Conservation (phyloP, 768 basidiomycete genomes). For the Cystofilobasidium capitatum region DNA sequence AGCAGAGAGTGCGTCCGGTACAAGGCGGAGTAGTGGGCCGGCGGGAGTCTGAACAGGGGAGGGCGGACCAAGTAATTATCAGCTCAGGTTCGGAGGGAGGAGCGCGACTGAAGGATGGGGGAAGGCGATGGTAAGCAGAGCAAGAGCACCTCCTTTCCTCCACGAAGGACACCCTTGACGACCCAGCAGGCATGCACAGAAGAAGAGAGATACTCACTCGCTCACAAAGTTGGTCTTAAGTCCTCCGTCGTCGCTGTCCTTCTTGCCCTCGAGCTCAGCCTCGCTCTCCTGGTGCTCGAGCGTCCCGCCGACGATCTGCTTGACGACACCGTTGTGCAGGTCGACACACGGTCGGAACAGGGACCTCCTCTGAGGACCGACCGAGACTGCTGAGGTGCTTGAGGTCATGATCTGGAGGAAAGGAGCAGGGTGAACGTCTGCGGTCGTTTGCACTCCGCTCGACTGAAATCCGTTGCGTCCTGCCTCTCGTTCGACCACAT, state of each 20-base stretch:
- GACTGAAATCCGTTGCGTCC: not conserved
- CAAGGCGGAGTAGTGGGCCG: slow-evolving; percentile 67
- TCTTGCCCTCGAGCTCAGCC: slow-evolving; percentile 94
- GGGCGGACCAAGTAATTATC: slow-evolving; percentile 17
- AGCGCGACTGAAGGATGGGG: not conserved
- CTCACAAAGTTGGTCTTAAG: slow-evolving; percentile 86
- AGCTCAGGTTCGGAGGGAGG: slow-evolving; percentile 10
- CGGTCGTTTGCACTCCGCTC: not conserved
- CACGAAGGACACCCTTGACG: not conserved
- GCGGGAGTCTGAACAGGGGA: slow-evolving; percentile 56
- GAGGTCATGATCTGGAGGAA: not conserved
- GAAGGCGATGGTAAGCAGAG: not conserved
- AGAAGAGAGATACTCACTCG: slow-evolving; percentile 47
- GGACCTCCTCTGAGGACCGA: slow-evolving; percentile 9
- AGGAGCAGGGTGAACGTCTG: not conserved
- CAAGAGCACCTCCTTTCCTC: not conserved
- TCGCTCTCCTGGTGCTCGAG: slow-evolving; percentile 78
- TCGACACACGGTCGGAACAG: slow-evolving; percentile 91
- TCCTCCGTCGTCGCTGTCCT: slow-evolving; percentile 56
- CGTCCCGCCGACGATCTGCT: slow-evolving; percentile 95
- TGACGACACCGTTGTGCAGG: slow-evolving; percentile 87
- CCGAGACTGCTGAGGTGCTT: not conserved
- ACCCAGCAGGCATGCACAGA: not conserved
- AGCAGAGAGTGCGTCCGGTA: slow-evolving; percentile 59
- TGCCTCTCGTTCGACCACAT: not conserved